phyloP scores from a whole-genome alignment of 1,139 yeast species.

The Sugiyamaella neomexicana region DNA sequence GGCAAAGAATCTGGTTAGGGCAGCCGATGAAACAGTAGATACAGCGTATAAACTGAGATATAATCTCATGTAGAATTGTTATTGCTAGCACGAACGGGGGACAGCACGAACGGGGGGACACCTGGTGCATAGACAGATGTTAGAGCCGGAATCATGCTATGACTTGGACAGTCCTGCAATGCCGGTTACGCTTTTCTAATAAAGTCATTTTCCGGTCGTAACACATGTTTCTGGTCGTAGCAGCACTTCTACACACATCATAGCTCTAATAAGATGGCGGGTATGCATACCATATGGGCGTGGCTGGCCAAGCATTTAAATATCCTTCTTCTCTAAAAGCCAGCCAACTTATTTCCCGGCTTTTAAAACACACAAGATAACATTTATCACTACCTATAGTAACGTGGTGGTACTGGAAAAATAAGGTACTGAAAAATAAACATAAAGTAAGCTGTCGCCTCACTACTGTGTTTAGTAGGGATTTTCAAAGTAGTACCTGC shows the following conservation, averaged over 20 bases:
- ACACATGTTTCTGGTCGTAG: no score
- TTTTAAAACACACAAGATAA: neutral
- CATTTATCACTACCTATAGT: neutral
- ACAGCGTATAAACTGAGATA: no score
- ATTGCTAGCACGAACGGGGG: no score
- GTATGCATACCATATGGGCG: slow-evolving; percentile 2
- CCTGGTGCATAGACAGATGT: no score
- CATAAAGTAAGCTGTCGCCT: neutral
- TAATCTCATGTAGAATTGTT: no score
- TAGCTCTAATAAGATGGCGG: slow-evolving; percentile 2
- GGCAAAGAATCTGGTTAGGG: no score
- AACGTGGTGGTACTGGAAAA: neutral
- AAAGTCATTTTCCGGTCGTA: no score
- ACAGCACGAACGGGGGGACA: no score
- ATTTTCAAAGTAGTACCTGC: slow-evolving; percentile 3
- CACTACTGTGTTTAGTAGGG: neutral
- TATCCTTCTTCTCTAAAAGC: neutral
- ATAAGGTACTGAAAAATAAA: neutral
- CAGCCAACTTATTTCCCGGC: slow-evolving; percentile 7
- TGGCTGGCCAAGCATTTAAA: slow-evolving; percentile 5
- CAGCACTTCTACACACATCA: neutral
- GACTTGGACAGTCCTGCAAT: no score
- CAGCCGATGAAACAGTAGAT: no score
- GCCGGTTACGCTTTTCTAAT: no score
- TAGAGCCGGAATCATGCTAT: no score